Conservation (phyloP, 1,284 basidiomycete genomes). For the Ganoderma sp. region DNA sequence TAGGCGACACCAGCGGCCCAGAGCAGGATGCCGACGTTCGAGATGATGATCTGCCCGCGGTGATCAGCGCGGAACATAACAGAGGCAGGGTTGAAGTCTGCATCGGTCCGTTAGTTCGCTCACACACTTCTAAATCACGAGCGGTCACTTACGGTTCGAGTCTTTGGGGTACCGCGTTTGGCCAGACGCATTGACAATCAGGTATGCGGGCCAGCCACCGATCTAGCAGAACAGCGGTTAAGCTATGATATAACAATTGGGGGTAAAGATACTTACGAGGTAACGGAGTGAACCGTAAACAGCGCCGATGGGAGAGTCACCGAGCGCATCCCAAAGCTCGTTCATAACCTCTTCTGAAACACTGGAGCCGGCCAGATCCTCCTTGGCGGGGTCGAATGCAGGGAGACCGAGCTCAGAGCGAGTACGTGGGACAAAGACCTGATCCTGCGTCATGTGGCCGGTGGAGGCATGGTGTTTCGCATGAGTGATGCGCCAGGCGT, state of each 20-base stretch:
- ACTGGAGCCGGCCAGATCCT: slow-evolving; percentile 72
- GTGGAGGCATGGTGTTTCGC: slow-evolving; percentile 97
- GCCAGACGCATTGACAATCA: slow-evolving; percentile 87
- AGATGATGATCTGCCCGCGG: slow-evolving; percentile 78
- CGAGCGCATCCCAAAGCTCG: slow-evolving; percentile 87
- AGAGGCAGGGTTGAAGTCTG: slow-evolving; percentile 84
- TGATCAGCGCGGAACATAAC: slow-evolving; percentile 90
- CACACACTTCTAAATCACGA: neutral
- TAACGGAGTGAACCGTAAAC: slow-evolving; percentile 71
- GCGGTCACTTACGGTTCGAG: slow-evolving; percentile 74
- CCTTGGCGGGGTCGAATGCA: slow-evolving; percentile 67
- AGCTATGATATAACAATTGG: neutral
- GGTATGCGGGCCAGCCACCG: slow-evolving; percentile 88
- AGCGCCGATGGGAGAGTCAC: slow-evolving; percentile 91
- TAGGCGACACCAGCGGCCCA: slow-evolving; percentile 69
- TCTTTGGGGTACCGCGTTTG: slow-evolving; percentile 84
- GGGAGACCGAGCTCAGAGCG: slow-evolving; percentile 76
- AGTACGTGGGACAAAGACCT: slow-evolving; percentile 95
- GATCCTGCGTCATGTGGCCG: slow-evolving; percentile 93
- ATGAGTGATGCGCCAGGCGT: slow-evolving; percentile 97
- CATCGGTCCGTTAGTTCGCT: neutral
- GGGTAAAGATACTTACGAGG: slow-evolving; percentile 55
- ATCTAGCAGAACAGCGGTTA: slow-evolving; percentile 50
- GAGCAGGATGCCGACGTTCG: slow-evolving; percentile 83
- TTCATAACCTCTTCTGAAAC: slow-evolving; percentile 76